These are phyloP conservation scores for Emiliania huxleyi DNA, from an alignment of 78 protist species.

Conservation along the genomic window DNA sequence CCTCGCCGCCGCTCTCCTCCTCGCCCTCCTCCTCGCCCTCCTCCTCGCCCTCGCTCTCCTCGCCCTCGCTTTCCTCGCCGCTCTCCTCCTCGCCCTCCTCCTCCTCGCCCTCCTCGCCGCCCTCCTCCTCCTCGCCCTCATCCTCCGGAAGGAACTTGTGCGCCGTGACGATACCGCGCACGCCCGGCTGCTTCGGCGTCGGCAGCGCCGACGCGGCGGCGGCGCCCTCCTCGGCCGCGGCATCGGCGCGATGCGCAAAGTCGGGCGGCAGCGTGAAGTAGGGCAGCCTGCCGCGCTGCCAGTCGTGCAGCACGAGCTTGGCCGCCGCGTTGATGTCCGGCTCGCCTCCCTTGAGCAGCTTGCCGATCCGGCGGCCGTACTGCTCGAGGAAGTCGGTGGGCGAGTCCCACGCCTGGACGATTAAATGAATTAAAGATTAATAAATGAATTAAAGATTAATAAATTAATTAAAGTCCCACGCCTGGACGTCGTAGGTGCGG, in stretches of 20 bases:
- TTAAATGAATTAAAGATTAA: too few species aligned
- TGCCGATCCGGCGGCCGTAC: constrained; percentile 66
- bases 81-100: constrained; percentile 23
- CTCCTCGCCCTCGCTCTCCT: background rate
- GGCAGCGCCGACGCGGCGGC: too few species aligned
- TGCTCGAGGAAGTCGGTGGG: constrained; percentile 70
- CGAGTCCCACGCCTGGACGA: constrained; percentile 29
- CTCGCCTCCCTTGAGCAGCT: constrained; percentile 64
- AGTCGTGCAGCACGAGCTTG: constrained; percentile 87
- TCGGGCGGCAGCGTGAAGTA: constrained; percentile 84
- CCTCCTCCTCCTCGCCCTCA: background rate
- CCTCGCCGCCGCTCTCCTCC: background rate
- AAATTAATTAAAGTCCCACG: too few species aligned
- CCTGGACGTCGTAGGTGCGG: constrained; percentile 74
- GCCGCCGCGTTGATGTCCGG: constrained; percentile 83
- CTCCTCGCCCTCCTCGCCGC: background rate
- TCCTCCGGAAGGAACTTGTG: background rate
- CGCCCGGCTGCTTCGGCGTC: background rate
- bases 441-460: too few species aligned
- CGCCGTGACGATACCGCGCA: background rate
- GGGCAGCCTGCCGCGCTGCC: constrained; percentile 91
- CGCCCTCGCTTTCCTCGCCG: background rate
- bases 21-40: background rate
- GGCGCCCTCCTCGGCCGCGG: background rate
- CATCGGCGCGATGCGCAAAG: background rate